Evolutionary conservation across 441 rosid genomes (phyloP), one percentile per base, ranked within the genome.

Genomic region (Populus hybrid): DNA sequence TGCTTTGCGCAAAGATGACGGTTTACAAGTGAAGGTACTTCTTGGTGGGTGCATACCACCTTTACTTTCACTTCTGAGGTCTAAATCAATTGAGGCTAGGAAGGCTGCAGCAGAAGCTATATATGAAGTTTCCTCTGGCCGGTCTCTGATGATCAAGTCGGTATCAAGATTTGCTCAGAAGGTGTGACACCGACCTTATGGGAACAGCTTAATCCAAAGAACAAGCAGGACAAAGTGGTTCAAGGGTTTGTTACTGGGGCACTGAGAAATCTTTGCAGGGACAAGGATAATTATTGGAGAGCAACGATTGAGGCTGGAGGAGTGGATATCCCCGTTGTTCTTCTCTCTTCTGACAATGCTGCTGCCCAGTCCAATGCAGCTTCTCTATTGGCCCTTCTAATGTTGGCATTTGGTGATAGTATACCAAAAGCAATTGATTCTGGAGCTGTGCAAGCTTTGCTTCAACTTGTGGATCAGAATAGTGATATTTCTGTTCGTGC

Each of bases 21-120:
- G 89, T 45, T 71, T 95, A 53, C 90, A 94, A 76, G 81, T 93
- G 59, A 91, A 94, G 81, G 94, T 95, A 64, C 88, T 95, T 35
- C 92, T 92, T 31, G 99, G 96, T 31, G 98, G 99, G 73, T 95
- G 99, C 81, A 87, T 93, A 81, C 99, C 98, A 1, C 99, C 97
- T 14, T 74, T 95, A 73, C 91, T 95, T 64, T 89, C 90, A 3
- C 94, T 93, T 81, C 79, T 95, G 86, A 92, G 88, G 81, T 93
- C 98, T 56, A 89, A 88, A 65, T 87, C 88, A 53, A 73, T 85
- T 78, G 96, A 91, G 50, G 91, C 92, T 36, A 87, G 92, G 86
- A 89, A 88, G 77, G 95, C 90, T 36, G 93, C 97, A 7, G 93
- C 99, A 11, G 97, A 92, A 75, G 96, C 98, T 3, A 84, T 95